A percentile compares a stretch with the other conserved stretches of the same genome.
These are phyloP conservation scores for Verticillium dahliae DNA, from an alignment of 2,329 filamentous ascomycete genomes.

Conservation along the genomic window DNA sequence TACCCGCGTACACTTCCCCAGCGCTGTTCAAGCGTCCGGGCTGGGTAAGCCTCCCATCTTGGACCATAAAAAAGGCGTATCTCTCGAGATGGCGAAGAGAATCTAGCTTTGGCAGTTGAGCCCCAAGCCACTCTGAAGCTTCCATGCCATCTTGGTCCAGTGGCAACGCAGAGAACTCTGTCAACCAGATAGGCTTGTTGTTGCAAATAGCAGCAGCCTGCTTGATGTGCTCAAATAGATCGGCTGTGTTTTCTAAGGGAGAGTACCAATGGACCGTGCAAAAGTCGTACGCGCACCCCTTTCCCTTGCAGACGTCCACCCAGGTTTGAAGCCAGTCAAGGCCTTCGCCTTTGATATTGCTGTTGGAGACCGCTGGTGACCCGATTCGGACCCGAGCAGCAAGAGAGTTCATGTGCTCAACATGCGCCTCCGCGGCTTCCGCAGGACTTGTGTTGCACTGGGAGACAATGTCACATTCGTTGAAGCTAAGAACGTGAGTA, in stretches of 20 bases:
- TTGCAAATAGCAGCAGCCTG: constrained; percentile 35
- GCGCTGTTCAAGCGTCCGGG: background rate
- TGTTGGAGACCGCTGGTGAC: constrained; percentile 57
- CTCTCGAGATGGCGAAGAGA: constrained; percentile 41
- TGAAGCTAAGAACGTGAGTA: constrained; percentile 58
- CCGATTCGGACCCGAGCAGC: constrained; percentile 44
- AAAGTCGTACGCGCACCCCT: constrained; percentile 49
- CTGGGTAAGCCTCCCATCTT: constrained; percentile 32
- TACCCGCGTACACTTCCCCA: background rate
- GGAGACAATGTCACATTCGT: constrained; percentile 58
- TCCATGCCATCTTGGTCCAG: constrained; percentile 30
- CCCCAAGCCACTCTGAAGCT: constrained; percentile 39
- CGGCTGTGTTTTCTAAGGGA: constrained; percentile 31
- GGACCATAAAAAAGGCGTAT: constrained; percentile 51
- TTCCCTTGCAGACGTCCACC: constrained; percentile 39
- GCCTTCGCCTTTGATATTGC: constrained; percentile 38
- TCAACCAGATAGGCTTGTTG: constrained; percentile 51
- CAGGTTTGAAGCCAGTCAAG: constrained; percentile 49
- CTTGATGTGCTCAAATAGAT: constrained; percentile 47
- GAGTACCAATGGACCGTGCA: constrained; percentile 60
- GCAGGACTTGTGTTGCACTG: constrained; percentile 52
- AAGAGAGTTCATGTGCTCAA: constrained; percentile 49
- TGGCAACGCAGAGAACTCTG: constrained; percentile 49
- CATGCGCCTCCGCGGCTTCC: constrained; percentile 44
- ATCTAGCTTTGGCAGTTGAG: constrained; percentile 41